These are phyloP conservation scores for Epichloe hybrida DNA, from an alignment of 2,329 filamentous ascomycete genomes.

Conservation along the genomic window DNA sequence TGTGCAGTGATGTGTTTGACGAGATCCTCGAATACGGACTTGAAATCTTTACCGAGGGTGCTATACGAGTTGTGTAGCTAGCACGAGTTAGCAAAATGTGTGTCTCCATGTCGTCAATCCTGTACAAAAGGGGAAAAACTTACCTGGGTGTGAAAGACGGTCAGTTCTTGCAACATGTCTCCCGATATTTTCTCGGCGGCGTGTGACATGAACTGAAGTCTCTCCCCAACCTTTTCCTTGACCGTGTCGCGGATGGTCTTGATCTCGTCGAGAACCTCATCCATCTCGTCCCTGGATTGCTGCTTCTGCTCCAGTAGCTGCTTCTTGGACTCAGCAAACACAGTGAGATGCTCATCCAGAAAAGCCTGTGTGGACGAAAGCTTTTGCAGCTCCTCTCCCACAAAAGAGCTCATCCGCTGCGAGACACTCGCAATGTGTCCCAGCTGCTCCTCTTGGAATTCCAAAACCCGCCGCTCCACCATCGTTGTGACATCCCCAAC, in stretches of 20 bases:
- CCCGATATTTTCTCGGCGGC: slow-evolving; percentile 79
- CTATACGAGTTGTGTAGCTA: slow-evolving; percentile 76
- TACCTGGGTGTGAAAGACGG: slow-evolving; percentile 61
- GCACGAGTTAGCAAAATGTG: not conserved
- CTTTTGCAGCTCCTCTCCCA: slow-evolving; percentile 59
- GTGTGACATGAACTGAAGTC: slow-evolving; percentile 66
- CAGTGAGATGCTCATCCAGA: slow-evolving; percentile 52
- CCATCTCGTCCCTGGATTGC: slow-evolving; percentile 71
- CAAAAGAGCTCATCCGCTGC: slow-evolving; percentile 60
- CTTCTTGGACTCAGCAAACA: slow-evolving; percentile 53
- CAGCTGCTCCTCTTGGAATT: slow-evolving; percentile 61
- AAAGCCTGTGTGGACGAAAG: slow-evolving; percentile 57
- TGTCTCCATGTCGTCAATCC: not conserved
- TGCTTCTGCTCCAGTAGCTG: slow-evolving; percentile 55
- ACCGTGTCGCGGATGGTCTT: slow-evolving; percentile 79
- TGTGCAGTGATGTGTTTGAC: slow-evolving; percentile 63
- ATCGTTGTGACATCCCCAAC: slow-evolving; percentile 64
- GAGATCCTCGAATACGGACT: slow-evolving; percentile 69
- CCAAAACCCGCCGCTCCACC: slow-evolving; percentile 61
- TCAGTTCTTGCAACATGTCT: slow-evolving; percentile 76
- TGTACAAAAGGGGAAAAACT: slow-evolving; percentile 10
- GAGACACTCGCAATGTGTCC: slow-evolving; percentile 55
- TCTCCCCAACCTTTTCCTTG: slow-evolving; percentile 73
- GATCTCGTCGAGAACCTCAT: slow-evolving; percentile 82
- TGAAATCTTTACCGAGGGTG: slow-evolving; percentile 73